Evolutionary conservation across 2,329 filamentous ascomycete species (phyloP), one percentile per base, ranked within the genome.

Genomic region (Diaporthe humulicola): DNA sequence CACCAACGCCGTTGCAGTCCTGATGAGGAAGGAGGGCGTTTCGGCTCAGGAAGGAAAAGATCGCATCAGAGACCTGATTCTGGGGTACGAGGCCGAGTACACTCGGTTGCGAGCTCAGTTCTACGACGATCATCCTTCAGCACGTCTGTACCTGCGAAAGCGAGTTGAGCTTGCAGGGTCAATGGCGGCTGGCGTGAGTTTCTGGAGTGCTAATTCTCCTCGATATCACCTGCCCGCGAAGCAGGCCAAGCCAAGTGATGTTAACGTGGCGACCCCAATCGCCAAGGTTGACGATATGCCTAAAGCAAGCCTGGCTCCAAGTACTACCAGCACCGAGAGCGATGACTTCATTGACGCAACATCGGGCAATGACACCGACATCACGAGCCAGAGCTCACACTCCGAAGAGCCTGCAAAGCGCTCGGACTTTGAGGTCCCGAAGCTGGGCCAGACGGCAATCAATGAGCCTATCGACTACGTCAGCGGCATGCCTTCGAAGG

Each of bases 141-240:
- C 42, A 25, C 33, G 33, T 14, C 25, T 38, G 12, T 52, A 52
- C 33, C 66, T 70, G 17, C 45, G 33, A 0, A 70, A 54, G 36
- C 25, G 42, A 2, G 50, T 70, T 54, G 66, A 70, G 25, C 33
- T 50, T 38, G 40, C 33, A 19, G 66, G 66, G 7, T 38, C 50
- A 19, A 54, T 54, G 33, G 66, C 48, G 28, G 42, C 48, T 28
- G 66, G 66, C 4, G 50, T 52, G 14, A 50, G 50, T 30, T 70
- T 52, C 66, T 70, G 66, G 66, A 52, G 66, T 14, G 42, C 66
- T 4, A 54, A 50, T 14, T 70, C 45, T 54, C 66, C 66, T n/a
- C 42, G 66, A 19, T 40, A 70, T 38, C 42, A 70, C n/a, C 38
- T 64, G 38, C 58, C 38, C 8, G 30, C 58, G 15, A 45, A 30